These are phyloP conservation scores for Daphne laureola DNA, from an alignment of 441 rosid genomes.

Conservation along the genomic window DNA sequence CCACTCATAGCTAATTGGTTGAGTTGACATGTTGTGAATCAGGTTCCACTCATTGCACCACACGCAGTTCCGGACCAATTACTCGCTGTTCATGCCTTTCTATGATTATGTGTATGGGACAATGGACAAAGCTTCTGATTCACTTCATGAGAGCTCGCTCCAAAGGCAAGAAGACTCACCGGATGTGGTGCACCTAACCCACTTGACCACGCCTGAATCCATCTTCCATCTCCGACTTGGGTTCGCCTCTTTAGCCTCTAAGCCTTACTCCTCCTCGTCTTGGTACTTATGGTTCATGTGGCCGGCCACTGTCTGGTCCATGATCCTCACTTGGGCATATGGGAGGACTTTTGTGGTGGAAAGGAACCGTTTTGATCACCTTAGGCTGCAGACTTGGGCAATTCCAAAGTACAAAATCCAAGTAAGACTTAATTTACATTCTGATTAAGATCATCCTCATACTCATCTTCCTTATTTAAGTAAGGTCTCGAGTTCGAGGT, in stretches of 20 bases:
- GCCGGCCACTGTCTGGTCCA: slow-evolving; percentile 22
- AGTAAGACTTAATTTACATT: too few relatives aligned
- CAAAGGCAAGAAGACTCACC: slow-evolving; percentile 16
- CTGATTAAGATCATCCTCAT: too few relatives aligned
- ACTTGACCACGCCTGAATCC: slow-evolving; percentile 23
- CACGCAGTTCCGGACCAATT: slow-evolving; percentile 32
- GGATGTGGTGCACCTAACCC: slow-evolving; percentile 29
- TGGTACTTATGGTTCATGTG: slow-evolving; percentile 28
- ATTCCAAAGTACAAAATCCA: slow-evolving; percentile 12
- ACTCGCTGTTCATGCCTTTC: slow-evolving; percentile 30
- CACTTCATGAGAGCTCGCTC: slow-evolving; percentile 16
- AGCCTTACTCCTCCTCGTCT: slow-evolving; percentile 15
- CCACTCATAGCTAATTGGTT: too few relatives aligned
- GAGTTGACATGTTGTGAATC: too few relatives aligned
- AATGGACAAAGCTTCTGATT: slow-evolving; percentile 17
- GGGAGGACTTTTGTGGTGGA: slow-evolving; percentile 20
- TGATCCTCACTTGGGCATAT: slow-evolving; percentile 14
- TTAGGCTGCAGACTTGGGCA: slow-evolving; percentile 23
- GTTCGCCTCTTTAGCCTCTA: slow-evolving; percentile 22
- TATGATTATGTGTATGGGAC: slow-evolving; percentile 32
- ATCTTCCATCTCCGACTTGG: slow-evolving; percentile 27
- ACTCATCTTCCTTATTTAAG: too few relatives aligned
- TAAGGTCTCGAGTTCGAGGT: too few relatives aligned
- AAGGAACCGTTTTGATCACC: slow-evolving; percentile 8
- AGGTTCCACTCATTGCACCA: slow-evolving; percentile 36